These are phyloP conservation scores for Trichoderma koningiopsis DNA, from an alignment of 2,329 filamentous ascomycete species.

Conservation along the genomic window DNA sequence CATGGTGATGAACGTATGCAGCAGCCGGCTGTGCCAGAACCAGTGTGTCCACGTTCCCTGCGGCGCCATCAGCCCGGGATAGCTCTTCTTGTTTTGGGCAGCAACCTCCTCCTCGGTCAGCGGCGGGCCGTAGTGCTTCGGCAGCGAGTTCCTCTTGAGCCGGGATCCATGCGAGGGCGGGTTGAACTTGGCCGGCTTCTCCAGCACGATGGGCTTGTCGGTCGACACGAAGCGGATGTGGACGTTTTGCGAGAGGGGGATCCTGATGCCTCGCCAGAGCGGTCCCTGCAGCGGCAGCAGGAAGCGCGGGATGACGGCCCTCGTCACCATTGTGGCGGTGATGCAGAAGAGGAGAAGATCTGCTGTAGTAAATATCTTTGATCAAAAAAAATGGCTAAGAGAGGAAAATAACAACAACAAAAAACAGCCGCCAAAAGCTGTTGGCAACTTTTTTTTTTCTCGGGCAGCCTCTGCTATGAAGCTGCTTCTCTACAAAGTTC, in stretches of 20 bases:
- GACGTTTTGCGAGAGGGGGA: slow-evolving; percentile 41
- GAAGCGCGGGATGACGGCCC: slow-evolving; percentile 64
- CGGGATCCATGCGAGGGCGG: slow-evolving; percentile 85
- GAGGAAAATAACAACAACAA: background rate
- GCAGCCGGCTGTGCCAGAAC: slow-evolving; percentile 74
- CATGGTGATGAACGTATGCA: slow-evolving; percentile 84
- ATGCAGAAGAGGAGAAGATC: background rate
- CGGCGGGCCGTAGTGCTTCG: slow-evolving; percentile 74
- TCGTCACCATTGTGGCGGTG: slow-evolving; percentile 46
- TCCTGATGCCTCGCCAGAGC: slow-evolving; percentile 53
- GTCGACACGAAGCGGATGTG: slow-evolving; percentile 41
- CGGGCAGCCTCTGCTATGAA: slow-evolving; percentile 10
- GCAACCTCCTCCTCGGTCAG: slow-evolving; percentile 66
- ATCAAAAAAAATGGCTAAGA: background rate
- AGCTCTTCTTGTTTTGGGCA: slow-evolving; percentile 69
- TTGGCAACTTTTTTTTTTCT: slow-evolving; percentile 10
- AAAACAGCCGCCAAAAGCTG: background rate
- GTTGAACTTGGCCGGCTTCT: slow-evolving; percentile 85
- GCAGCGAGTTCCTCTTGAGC: slow-evolving; percentile 57
- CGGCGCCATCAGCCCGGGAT: slow-evolving; percentile 87
- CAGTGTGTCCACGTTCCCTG: slow-evolving; percentile 79
- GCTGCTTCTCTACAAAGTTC: slow-evolving; percentile 1
- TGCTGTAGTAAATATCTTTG: background rate
- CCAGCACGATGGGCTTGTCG: slow-evolving; percentile 68
- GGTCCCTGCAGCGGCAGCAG: slow-evolving; percentile 64